Percentiles rank a stretch among this genome's conserved stretches.
phyloP scores from a whole-genome alignment of 2,329 filamentous ascomycete genomes.

The Diaporthe sp. region DNA sequence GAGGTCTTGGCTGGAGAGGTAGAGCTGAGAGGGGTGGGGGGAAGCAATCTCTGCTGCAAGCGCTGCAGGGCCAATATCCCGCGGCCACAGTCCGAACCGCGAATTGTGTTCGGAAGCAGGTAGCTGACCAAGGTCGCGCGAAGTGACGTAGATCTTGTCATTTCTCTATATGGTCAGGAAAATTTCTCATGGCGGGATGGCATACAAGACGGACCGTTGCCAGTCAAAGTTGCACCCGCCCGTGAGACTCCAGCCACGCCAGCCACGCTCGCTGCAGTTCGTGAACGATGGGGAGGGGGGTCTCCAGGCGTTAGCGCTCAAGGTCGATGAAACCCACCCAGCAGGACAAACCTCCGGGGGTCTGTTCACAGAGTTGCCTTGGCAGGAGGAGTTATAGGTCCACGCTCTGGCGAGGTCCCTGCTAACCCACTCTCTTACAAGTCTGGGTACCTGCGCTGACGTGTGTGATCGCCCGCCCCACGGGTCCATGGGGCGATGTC shows the following conservation, averaged over 20 bases:
- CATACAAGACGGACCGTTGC: conserved; percentile 5
- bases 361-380: conserved; percentile 11
- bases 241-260: conserved; percentile 30
- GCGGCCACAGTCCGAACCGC: conserved; percentile 19
- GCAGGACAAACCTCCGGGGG: conserved; percentile 12
- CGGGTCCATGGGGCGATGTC: conserved; percentile 6
- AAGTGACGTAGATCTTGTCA: conserved; percentile 22
- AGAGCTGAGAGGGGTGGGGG: neutral
- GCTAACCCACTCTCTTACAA: conserved; percentile 24
- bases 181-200: neutral
- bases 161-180: neutral
- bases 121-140: neutral
- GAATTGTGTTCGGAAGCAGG: neutral
- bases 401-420: conserved; percentile 28
- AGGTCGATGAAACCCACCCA: conserved; percentile 19
- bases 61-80: conserved; percentile 16
- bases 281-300: neutral
- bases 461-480: conserved; percentile 31
- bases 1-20: neutral
- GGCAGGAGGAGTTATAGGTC: conserved; percentile 8
- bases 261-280: conserved; percentile 24
- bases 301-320: conserved; percentile 2
- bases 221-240: conserved; percentile 22
- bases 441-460: conserved; percentile 28
- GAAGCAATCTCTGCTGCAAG: conserved; percentile 5